Evolutionary conservation across 345 rosid species (phyloP), one percentile per base, ranked within the genome.

Genomic region (Reutealis trisperma): DNA sequence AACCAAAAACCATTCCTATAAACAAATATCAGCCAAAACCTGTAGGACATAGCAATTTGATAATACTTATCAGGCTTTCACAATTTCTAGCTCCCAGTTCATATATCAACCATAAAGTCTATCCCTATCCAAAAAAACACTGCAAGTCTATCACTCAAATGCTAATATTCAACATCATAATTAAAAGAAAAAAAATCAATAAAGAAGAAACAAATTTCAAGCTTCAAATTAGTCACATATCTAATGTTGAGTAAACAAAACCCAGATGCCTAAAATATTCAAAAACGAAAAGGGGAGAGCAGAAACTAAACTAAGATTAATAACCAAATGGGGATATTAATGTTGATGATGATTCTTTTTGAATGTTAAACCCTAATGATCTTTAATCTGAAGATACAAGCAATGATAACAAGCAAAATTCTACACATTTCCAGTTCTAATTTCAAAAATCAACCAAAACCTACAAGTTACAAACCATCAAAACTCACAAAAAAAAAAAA

Each of bases 381-480:
- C 61, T 25, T 61, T 59, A 30, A 59, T 69, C 13, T 30, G 49
- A 58, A 12, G 1, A 59, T 32, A 14, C 49, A 37, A 67, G 32
- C 13, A 30, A 15, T 12, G 6, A 34, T 0, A 60, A 57, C 6
- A 8, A 42, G n/a, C 15, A 6, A 67, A 45, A 44, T 27, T 32
- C 30, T 41, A 30, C 51, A 41, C 66, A 73, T 16, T 71, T 51
- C 49, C 15, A 63, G 30, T 14, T 30, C 44, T 22, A 73, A 57
- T 25, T 70, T 21, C 47, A 24, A 47, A 47, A n/a, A 78, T 32
- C n/a, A 70, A 74, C 1, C 41, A 54, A 54, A 77, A 25, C 57
- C 63, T 47, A 74, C 54, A 42, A 10, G 19, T 25, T 41, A 54
- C 27, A 75, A 49, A 11, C 27, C 37, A 72, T 9, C 19, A 13